Conservation (phyloP, 306 rosid genomes). For the Rosa multiflora region DNA sequence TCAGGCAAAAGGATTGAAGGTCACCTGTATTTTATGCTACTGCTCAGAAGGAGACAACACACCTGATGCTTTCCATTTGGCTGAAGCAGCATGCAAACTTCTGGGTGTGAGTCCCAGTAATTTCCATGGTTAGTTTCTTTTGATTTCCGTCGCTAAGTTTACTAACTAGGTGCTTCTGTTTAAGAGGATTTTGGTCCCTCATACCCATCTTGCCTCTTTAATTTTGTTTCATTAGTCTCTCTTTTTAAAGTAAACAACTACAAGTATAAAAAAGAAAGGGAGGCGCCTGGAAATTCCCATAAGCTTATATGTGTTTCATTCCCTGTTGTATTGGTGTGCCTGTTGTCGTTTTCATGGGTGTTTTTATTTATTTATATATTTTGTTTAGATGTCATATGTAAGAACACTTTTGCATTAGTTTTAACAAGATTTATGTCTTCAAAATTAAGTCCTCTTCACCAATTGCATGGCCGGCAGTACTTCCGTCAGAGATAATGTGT, state of each 20-base stretch:
- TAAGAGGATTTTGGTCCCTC: not conserved
- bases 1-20: slow-evolving; percentile 91
- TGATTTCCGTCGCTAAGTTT: slow-evolving; percentile 31
- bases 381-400: no score
- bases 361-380: no score
- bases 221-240: not conserved
- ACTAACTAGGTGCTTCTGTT: not conserved
- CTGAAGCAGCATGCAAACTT: slow-evolving; percentile 74
- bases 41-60: slow-evolving; percentile 97
- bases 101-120: slow-evolving; percentile 41
- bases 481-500: not conserved
- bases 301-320: not conserved
- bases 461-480: not conserved
- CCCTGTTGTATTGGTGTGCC: not conserved
- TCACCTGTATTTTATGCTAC: slow-evolving; percentile 84
- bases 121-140: slow-evolving; percentile 42
- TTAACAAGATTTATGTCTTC: no score
- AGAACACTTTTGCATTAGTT: no score
- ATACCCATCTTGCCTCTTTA: not conserved
- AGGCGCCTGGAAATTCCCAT: not conserved
- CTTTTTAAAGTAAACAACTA: not conserved
- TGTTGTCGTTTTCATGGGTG: not conserved
- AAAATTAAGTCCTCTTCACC: not conserved
- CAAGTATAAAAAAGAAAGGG: not conserved
- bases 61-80: slow-evolving; percentile 78